Base-by-base conservation (phyloP, 345 rosid species). In the Moricandia moricandioides region DNA sequence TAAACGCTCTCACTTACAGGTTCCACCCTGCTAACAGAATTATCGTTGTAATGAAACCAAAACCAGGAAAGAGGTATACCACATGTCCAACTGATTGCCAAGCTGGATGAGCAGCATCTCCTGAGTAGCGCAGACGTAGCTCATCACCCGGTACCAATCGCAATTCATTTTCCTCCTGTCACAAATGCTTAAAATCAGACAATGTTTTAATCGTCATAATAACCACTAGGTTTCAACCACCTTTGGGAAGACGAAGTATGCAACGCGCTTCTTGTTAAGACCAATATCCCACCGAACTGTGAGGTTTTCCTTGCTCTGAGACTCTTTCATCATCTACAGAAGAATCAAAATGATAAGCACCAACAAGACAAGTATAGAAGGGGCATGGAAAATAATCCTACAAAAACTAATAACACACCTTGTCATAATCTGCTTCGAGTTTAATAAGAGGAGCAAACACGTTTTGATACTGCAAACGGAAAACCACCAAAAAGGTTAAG, bases 41-140 rank as follows among this genome's bases (percentile, higher is more conserved):
- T 31, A 52, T 54, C 4, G 33, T 69, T 49, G 47, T 35, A 47
- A 33, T 33, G 60, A 33, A 16, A 35, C 47, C 37, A 72, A 65
- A 61, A 37, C 64, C 45, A 70, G 54, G 72, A 78, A 61, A 75
- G 68, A 62, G 10, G 21, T 82, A 80, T 89, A 96, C 99, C 96
- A 96, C 98, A 82, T 96, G 99, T 77, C 99, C 99, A 81, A 96
- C 99, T 65, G 98, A 90, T 58, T 92, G 99, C 99, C 99, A 96
- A 7, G 96, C 90, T 61, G 98, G 98, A 85, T 96, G 99, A 37
- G 88, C 88, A 55, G 96, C 96, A 88, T 92, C 98, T 75, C 99
- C 99, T 2, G 98, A 92, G 75, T 96, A 96, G 63, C 98, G 95
- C 71, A 96, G 75, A 39, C 98, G 88, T 80, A 96, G 76, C 84